phyloP scores from a whole-genome alignment of 306 rosid species.

The Alnus rubra region DNA sequence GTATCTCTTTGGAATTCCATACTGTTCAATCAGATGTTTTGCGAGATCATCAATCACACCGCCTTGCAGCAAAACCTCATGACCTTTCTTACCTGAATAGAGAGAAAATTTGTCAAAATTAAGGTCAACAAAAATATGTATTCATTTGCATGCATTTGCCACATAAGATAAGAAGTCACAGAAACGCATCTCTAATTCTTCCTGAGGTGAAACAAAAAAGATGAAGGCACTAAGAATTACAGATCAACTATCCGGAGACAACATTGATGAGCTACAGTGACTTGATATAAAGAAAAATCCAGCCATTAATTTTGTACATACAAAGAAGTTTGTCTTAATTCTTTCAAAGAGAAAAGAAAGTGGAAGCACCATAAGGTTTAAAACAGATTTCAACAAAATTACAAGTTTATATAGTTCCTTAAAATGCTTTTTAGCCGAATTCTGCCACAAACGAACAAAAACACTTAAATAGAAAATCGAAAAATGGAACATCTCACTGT shows the following conservation, averaged over 20 bases:
- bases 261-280: neutral
- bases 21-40: constrained; percentile 80
- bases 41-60: constrained; percentile 88
- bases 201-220: neutral
- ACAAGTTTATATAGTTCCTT: neutral
- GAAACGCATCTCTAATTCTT: neutral
- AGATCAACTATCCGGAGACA: neutral
- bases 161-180: neutral
- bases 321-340: neutral
- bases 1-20: constrained; percentile 85
- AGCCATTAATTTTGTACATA: neutral
- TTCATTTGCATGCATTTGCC: neutral
- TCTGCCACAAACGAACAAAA: neutral
- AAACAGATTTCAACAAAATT: neutral
- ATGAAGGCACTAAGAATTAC: neutral
- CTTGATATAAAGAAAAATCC: neutral
- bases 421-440: neutral
- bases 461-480: neutral
- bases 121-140: neutral
- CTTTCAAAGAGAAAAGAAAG: neutral
- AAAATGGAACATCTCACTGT: neutral
- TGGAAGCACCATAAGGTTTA: neutral
- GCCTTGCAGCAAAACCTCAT: constrained; percentile 88
- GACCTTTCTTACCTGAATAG: constrained; percentile 82
- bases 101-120: neutral